Evolutionary conservation across 345 rosid species (phyloP), one percentile per base, ranked within the genome.

Genomic region (Orychophragmus violaceus): DNA sequence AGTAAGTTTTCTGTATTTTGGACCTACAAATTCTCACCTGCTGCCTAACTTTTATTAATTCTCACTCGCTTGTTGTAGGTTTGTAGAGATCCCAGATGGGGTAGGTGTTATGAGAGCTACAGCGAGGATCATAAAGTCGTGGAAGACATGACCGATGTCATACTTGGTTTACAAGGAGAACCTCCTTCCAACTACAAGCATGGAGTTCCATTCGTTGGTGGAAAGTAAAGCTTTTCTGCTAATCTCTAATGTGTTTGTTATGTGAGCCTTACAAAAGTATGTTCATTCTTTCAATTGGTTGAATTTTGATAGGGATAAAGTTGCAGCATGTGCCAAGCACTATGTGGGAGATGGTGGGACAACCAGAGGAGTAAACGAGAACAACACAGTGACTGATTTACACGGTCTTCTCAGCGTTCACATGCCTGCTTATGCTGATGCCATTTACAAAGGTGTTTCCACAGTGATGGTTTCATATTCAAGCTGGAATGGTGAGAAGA

Each of bases 271-370:
- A 35, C 8, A 54, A 17, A 32, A 18, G 41, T 45, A 14, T 63
- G 12, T 44, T 13, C 74, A 39, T 37, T 36, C 45, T 59, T 33
- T 35, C 35, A 33, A 36, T 64, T 11, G 8, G 0, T 32, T 28
- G 17, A n/a, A 13, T 62, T 23, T n/a, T 42, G 18, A 60, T 60
- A 94, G 99, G 87, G 85, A 82, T 55, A 90, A 87, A 77, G 96
- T 90, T 74, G 92, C 85, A 50, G 92, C 99, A 2, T 94, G 99
- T 74, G 90, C 99, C 14, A 90, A 94, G 87, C 99, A 94, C 73
- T 94, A 78, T 60, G 88, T 94, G 51, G 99, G 99, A 66, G 97
- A 94, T 81, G 99, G 99, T 68, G 99, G 99, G 62, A 94, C 99
- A 70, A 83, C 85, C 18, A 57, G 82, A 11, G 99, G 99, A 42